Evolutionary conservation across 371 early-diverging fungal genomes (phyloP).

Genomic region (Actinomortierella wolfii): DNA sequence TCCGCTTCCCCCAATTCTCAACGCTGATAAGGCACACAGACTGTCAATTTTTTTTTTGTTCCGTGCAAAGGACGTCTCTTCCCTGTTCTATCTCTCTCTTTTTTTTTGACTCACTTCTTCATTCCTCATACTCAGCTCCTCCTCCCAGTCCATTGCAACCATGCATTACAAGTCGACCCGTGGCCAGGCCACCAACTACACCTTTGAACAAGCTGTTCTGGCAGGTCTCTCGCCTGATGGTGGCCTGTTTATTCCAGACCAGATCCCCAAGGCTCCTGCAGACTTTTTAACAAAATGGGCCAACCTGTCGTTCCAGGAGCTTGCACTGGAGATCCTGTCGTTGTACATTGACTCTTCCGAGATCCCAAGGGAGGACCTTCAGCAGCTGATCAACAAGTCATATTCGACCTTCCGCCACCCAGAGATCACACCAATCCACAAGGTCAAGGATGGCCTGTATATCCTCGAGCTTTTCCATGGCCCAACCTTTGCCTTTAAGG

Average conservation of each 20-base stretch:
- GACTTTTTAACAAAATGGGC: conserved; percentile 64
- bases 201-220: conserved; percentile 93
- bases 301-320: conserved; percentile 74
- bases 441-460: conserved; percentile 69
- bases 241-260: conserved; percentile 91
- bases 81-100: neutral
- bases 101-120: neutral
- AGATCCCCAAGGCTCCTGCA: conserved; percentile 69
- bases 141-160: conserved; percentile 6
- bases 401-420: conserved; percentile 82
- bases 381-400: conserved; percentile 66
- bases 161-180: conserved; percentile 91
- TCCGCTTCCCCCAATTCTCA: neutral
- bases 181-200: conserved; percentile 69
- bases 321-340: conserved; percentile 85
- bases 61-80: neutral
- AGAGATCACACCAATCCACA: conserved; percentile 82
- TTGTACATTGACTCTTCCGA: conserved; percentile 81
- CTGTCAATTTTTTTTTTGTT: neutral
- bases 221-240: conserved; percentile 94
- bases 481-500: conserved; percentile 98
- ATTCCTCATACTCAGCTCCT: neutral
- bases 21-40: neutral
- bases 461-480: conserved; percentile 96
- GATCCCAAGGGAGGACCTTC: conserved; percentile 77